These are phyloP conservation scores for Physcomitrium patens DNA, from an alignment of 225 moss, liverwort and hornwort species.

Conservation along the genomic window DNA sequence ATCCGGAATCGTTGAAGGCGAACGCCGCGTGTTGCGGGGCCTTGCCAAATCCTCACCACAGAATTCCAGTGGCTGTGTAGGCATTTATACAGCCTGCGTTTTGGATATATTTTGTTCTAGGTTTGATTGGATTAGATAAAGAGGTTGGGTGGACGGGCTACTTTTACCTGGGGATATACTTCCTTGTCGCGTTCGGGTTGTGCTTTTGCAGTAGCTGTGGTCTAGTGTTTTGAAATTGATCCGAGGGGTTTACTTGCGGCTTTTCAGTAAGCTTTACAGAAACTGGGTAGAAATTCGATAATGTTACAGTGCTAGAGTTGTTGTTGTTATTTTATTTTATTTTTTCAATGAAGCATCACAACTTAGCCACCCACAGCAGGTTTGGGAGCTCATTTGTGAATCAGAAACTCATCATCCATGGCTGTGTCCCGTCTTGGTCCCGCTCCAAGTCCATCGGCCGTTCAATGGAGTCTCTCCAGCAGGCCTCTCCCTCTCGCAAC, in stretches of 20 bases:
- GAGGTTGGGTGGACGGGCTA: neutral
- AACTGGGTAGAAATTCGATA: neutral
- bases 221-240: neutral
- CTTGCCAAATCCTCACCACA: conserved; percentile 35
- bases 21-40: conserved; percentile 15
- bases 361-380: neutral
- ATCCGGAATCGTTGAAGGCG: too few species aligned
- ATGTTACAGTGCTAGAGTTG: neutral
- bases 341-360: conserved; percentile 18
- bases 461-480: conserved; percentile 35
- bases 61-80: conserved; percentile 13
- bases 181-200: conserved; percentile 14
- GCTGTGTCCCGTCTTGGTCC: conserved; percentile 30
- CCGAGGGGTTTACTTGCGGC: conserved; percentile 7
- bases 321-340: neutral
- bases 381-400: conserved; percentile 2
- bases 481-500: conserved; percentile 10
- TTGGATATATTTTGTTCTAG: conserved; percentile 6
- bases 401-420: conserved; percentile 16
- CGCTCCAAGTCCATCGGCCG: conserved; percentile 22
- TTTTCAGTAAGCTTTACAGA: neutral
- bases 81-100: neutral
- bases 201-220: neutral
- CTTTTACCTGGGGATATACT: conserved; percentile 15
- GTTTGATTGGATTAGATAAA: conserved; percentile 12